Base-by-base conservation (phyloP, 2,329 filamentous ascomycete species). In the Nigrospora osmanthi region DNA sequence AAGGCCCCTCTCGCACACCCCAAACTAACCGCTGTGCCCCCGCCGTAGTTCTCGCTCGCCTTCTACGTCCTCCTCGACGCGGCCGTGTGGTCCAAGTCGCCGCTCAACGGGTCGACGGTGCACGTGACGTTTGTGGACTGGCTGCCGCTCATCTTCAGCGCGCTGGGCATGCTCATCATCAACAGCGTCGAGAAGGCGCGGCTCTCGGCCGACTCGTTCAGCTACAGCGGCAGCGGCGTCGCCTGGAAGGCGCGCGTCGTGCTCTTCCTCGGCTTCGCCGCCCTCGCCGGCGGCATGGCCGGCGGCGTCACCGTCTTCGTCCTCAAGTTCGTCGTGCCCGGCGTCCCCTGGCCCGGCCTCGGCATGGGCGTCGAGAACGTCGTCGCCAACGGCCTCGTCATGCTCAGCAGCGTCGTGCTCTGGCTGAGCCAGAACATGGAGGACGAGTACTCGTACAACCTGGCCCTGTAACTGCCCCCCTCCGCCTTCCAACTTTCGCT, bases 371-470 rank as follows among this genome's bases (percentile, higher is more conserved):
- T 82, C 45, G 77, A 81, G 66, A 83, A 83, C 50, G 70, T 84
- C n/a, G 68, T 83, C 33, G 76, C 78, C 50, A 84, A 84, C 63
- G 78, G 68, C 23, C 66, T 82, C 33, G 79, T 84, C 44, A 80
- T 80, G 43, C 59, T 81, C 45, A 81, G 78, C 64, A 76, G 76
- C 17, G 79, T 82, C 40, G 75, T 83, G 48, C 71, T 85, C 36
- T 85, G 81, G 81, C 65, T 85, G 45, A 81, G 76, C 65, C 81
- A 85, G 70, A 85, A 85, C 56, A 83, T 85, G 77, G 81, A 85
- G 68, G 81, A 84, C 56, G 81, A 85, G 63, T 85, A 84, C 55
- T 75, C 79, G 39, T 85, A 85, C 63, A 84, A 83, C 61, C 64
- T 85, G 53, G 73, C 80, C 48, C 68, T 85, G 50, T 82, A 38